phyloP scores from a whole-genome alignment of 371 early-diverging fungal genomes.

The Apophysomyces elegans region DNA sequence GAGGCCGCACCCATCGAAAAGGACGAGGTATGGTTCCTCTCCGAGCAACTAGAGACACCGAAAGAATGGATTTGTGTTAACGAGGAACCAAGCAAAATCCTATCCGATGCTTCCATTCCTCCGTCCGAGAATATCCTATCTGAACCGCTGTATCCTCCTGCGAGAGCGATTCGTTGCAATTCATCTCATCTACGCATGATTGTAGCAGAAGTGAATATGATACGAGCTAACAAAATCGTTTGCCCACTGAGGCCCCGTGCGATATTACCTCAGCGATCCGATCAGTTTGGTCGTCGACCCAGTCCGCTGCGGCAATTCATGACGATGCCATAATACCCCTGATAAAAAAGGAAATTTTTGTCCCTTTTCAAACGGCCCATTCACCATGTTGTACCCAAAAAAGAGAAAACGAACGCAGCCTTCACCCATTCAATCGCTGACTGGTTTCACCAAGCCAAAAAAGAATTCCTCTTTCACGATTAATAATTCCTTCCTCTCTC shows the following conservation, averaged over 20 bases:
- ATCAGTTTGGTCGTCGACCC: constrained; percentile 24
- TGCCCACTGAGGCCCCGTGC: constrained; percentile 53
- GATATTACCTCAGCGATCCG: constrained; percentile 42
- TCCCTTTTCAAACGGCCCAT: background rate
- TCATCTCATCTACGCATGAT: constrained; percentile 55
- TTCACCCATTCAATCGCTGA: too few species aligned
- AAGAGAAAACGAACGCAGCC: background rate
- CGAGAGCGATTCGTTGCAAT: constrained; percentile 46
- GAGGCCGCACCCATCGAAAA: background rate
- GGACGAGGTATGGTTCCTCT: background rate
- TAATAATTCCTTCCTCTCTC: background rate
- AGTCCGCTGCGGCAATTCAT: constrained; percentile 11
- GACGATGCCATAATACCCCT: background rate
- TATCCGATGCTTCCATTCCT: background rate
- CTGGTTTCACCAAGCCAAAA: too few species aligned
- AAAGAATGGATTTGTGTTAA: background rate
- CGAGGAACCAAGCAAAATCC: constrained; percentile 12
- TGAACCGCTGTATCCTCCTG: constrained; percentile 24
- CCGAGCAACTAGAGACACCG: background rate
- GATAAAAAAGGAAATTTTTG: constrained; percentile 1
- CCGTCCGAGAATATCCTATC: background rate
- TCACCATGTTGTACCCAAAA: background rate
- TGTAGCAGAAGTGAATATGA: constrained; percentile 58
- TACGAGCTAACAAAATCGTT: constrained; percentile 54
- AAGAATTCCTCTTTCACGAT: too few species aligned